phyloP scores from a whole-genome alignment of 768 basidiomycete species.

The Suillus subluteus region DNA sequence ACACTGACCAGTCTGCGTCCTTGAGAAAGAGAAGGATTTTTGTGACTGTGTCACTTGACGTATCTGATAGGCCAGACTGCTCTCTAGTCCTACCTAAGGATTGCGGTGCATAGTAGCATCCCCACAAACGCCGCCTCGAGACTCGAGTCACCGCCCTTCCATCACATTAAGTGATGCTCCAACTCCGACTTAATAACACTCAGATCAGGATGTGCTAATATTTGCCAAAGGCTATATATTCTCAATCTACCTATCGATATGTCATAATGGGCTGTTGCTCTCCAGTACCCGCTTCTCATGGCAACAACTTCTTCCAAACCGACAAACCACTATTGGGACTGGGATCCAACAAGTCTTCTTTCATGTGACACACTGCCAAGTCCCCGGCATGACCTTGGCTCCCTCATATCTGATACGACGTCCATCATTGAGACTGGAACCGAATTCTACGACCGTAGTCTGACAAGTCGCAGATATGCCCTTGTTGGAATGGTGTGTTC shows the following conservation, averaged over 20 bases:
- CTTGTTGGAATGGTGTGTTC: conserved; percentile 31
- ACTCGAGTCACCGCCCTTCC: background rate
- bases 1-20: background rate
- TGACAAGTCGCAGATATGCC: conserved; percentile 24
- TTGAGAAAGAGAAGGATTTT: background rate
- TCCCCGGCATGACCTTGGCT: background rate
- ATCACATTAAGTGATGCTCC: background rate
- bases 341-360: background rate
- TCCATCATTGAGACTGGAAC: conserved; percentile 18
- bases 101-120: background rate
- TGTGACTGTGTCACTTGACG: background rate
- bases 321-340: background rate
- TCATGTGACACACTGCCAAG: background rate
- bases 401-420: background rate
- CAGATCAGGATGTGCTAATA: background rate
- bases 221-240: background rate
- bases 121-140: background rate
- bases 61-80: background rate
- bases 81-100: background rate
- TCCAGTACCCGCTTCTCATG: background rate
- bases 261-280: background rate
- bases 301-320: background rate
- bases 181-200: background rate
- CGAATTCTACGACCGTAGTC: conserved; percentile 33
- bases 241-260: background rate